Base-by-base conservation (phyloP, 805 yeast species). In the Naumovozyma castellii region DNA sequence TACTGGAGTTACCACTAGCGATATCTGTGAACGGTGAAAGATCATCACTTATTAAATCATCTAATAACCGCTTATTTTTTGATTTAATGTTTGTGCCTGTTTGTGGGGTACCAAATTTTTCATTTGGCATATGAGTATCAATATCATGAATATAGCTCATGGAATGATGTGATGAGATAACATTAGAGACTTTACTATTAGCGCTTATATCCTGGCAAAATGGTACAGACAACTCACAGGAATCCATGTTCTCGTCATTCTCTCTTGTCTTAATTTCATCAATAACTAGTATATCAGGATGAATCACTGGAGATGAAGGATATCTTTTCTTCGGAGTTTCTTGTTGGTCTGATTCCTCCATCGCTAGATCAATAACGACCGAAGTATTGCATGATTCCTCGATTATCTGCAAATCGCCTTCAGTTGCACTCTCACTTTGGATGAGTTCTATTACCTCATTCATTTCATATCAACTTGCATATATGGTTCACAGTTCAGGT, bases 41-140 rank as follows among this genome's bases (percentile, higher is more conserved):
- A 31, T 43, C 48, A 18, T 47, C 46, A 29, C 39, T 37, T 18
- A 51, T 25, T n/a, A 49, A 36, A 14, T 43, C 47, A 18, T 50
- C 52, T 27, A 49, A 40, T 14, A 45, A 31, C 15, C 44, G 38
- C n/a, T 43, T 46, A 14, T 38, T 27, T 25, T 18, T 29, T 17
- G 15, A 16, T 8, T 15, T 18, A 12, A 20, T 16, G 27, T 22
- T 22, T 22, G 6, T 22, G 27, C 10, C 6, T 22, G 27, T 22
- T 22, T 22, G 27, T n/a, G n/a, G n/a, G n/a, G n/a, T n/a, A n/a
- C n/a, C n/a, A n/a, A n/a, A n/a, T n/a, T n/a, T n/a, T n/a, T n/a
- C n/a, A n/a, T n/a, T n/a, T n/a, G n/a, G n/a, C n/a, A n/a, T n/a
- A 14, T 12, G 33, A 29, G 18, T 20, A n/a, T n/a, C n/a, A n/a